Evolutionary conservation across 2,329 filamentous ascomycete species (phyloP).

Genomic region (Penicillium sp.): DNA sequence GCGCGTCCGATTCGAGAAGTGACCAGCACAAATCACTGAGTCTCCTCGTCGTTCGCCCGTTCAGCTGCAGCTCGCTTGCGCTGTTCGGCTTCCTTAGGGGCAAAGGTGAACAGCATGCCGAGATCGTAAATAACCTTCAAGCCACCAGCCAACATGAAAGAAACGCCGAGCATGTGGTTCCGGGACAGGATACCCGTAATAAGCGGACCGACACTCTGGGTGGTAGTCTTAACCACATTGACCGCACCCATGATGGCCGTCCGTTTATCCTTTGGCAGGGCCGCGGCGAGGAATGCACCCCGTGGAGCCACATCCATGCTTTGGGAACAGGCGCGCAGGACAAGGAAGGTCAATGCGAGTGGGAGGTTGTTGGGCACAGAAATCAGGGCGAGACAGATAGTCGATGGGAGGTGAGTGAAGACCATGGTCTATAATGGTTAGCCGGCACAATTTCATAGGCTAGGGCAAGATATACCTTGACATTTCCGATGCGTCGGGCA

Average conservation of each 20-base stretch:
- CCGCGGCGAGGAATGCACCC: slow-evolving; percentile 67
- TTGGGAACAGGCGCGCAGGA: slow-evolving; percentile 62
- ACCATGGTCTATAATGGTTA: slow-evolving; percentile 63
- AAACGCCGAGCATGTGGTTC: slow-evolving; percentile 58
- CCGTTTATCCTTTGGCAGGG: slow-evolving; percentile 64
- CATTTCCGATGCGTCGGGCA: slow-evolving; percentile 61
- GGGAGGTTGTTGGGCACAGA: slow-evolving; percentile 56
- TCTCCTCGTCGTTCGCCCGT: slow-evolving; percentile 17
- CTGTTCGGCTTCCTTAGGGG: slow-evolving; percentile 25
- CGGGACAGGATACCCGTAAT: slow-evolving; percentile 65
- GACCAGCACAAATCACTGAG: not conserved
- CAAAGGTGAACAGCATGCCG: slow-evolving; percentile 55
- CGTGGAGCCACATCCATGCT: slow-evolving; percentile 72
- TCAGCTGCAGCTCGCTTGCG: slow-evolving; percentile 9
- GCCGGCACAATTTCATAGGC: not conserved
- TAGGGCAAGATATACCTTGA: slow-evolving; percentile 38
- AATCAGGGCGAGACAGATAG: slow-evolving; percentile 65
- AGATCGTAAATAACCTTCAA: slow-evolving; percentile 65
- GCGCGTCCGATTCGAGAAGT: not conserved
- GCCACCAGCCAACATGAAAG: slow-evolving; percentile 62
- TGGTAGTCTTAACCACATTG: slow-evolving; percentile 67
- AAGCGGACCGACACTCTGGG: slow-evolving; percentile 62
- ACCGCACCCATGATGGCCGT: slow-evolving; percentile 71
- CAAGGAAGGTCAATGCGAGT: slow-evolving; percentile 59
- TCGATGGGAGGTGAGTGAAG: slow-evolving; percentile 70